Evolutionary conservation across 1,284 basidiomycete genomes (phyloP).

Genomic region (Ganoderma sp.): DNA sequence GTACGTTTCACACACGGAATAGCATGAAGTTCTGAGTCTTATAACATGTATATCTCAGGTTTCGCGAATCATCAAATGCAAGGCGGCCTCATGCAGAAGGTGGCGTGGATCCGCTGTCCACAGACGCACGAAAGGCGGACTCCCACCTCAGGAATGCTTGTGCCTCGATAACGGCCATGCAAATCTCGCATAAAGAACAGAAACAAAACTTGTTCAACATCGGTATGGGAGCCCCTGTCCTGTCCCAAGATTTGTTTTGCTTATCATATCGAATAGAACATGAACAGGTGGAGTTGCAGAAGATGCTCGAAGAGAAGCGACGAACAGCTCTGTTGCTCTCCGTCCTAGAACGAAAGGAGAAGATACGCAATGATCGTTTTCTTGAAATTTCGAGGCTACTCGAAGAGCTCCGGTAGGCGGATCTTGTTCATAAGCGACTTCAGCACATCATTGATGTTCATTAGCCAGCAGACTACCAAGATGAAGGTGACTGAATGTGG

Average conservation of each 20-base stretch:
- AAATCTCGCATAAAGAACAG: conserved; percentile 14
- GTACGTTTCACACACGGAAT: conserved; percentile 13
- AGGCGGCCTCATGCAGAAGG: background rate
- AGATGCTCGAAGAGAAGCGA: conserved; percentile 21
- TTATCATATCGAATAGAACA: conserved; percentile 15
- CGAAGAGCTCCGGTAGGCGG: conserved; percentile 20
- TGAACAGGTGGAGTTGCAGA: conserved; percentile 18
- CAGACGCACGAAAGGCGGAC: conserved; percentile 15
- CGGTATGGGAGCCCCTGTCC: background rate
- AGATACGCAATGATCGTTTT: conserved; percentile 23
- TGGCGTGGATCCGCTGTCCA: conserved; percentile 18
- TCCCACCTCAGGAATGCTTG: conserved; percentile 21
- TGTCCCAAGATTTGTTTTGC: no score
- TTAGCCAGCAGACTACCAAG: background rate
- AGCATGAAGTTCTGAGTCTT: background rate
- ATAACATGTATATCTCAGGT: background rate
- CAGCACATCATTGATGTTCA: background rate
- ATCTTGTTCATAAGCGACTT: background rate
- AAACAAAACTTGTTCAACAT: background rate
- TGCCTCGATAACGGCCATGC: conserved; percentile 9
- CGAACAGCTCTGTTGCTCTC: conserved; percentile 20
- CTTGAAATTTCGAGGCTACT: conserved; percentile 20
- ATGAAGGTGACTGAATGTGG: background rate
- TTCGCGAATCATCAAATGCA: background rate
- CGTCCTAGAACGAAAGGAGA: conserved; percentile 31